phyloP scores from a whole-genome alignment of 148 eudicot genomes.

The Suaeda aralocaspica region DNA sequence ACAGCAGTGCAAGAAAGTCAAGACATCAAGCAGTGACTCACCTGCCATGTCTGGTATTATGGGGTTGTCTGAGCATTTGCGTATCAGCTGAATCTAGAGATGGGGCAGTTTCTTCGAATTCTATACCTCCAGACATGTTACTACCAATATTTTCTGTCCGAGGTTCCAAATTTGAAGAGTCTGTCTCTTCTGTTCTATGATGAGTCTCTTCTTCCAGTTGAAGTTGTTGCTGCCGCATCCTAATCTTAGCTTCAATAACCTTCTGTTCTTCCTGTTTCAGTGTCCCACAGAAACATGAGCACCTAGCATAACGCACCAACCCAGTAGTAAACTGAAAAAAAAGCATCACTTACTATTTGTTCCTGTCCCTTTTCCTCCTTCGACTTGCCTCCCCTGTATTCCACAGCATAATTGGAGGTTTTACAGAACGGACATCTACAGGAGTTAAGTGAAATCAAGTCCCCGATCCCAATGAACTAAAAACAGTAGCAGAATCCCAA shows the following conservation, averaged over 20 bases:
- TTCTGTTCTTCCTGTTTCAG: conserved; percentile 76
- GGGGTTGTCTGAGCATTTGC: conserved; percentile 44
- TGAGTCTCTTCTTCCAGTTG: conserved; percentile 75
- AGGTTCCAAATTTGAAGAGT: conserved; percentile 40
- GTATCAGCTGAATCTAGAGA: conserved; percentile 38
- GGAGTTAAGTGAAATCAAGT: conserved; percentile 42
- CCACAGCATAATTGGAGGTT: conserved; percentile 90
- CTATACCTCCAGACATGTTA: conserved; percentile 57
- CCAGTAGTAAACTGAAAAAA: neutral
- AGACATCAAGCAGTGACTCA: conserved; percentile 21
- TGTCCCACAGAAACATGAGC: conserved; percentile 13
- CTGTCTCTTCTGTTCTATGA: conserved; percentile 43
- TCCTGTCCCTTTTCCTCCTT: conserved; percentile 90
- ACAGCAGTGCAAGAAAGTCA: neutral
- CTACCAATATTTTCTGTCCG: conserved; percentile 44
- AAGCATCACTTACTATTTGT: conserved; percentile 72
- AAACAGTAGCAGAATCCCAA: neutral
- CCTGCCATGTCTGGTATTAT: conserved; percentile 63
- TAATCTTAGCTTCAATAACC: conserved; percentile 98
- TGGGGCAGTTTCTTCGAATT: conserved; percentile 51
- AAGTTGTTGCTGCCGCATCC: conserved; percentile 87
- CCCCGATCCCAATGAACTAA: neutral
- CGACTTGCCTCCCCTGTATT: conserved; percentile 86
- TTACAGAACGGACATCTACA: conserved; percentile 95
- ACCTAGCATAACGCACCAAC: conserved; percentile 2